Percentiles rank a stretch among this genome's conserved stretches.
Conservation (phyloP, 345 rosid species). For the Bruguiera gymnorhiza region DNA sequence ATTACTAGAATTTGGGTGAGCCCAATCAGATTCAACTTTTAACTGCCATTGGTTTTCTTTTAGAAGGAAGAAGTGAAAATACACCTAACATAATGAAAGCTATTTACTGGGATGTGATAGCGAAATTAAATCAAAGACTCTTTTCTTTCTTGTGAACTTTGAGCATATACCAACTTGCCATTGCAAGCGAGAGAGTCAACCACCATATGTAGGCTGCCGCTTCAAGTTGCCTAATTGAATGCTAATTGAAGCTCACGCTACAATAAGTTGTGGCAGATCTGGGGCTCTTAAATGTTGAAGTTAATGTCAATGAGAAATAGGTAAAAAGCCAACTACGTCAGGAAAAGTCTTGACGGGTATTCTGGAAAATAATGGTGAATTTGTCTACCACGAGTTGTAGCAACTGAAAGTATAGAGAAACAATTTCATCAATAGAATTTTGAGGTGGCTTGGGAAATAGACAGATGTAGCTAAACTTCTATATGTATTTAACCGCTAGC, state of each 20-base stretch:
- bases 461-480: too few species aligned
- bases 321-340: neutral
- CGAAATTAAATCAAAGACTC: slow-evolving; percentile 43
- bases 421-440: neutral
- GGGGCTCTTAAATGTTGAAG: neutral
- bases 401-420: neutral
- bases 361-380: neutral
- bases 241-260: neutral
- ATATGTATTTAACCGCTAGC: too few species aligned
- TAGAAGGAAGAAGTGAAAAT: neutral
- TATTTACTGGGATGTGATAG: slow-evolving; percentile 13
- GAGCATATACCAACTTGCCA: slow-evolving; percentile 14
- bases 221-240: slow-evolving; percentile 8
- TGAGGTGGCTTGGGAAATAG: too few species aligned
- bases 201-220: neutral
- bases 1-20: too few species aligned
- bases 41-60: too few species aligned
- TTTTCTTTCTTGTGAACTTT: slow-evolving; percentile 29
- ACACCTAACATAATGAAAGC: neutral
- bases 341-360: neutral
- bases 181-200: slow-evolving; percentile 31
- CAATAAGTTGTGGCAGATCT: slow-evolving; percentile 9
- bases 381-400: neutral
- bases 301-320: neutral
- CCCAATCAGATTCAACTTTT: too few species aligned